These are phyloP conservation scores for rapeseed (Brassica napus) DNA, from an alignment of 345 rosid genomes.

Conservation along the genomic window DNA sequence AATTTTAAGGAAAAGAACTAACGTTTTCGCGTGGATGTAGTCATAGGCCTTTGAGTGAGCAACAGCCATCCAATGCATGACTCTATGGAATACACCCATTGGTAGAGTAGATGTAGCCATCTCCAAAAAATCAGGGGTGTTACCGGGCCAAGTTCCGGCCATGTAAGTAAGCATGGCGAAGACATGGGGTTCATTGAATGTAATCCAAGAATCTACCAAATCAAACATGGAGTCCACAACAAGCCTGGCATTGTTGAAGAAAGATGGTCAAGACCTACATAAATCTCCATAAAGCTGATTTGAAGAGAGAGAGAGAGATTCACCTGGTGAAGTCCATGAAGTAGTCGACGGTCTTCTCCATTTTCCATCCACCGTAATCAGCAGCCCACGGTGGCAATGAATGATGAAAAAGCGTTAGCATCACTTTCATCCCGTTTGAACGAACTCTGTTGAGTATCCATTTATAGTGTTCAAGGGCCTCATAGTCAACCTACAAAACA, in stretches of 20 bases:
- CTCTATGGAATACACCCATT: constrained; percentile 79
- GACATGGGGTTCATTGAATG: constrained; percentile 93
- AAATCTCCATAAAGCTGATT: constrained; percentile 12
- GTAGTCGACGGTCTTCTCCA: constrained; percentile 88
- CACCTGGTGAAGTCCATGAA: constrained; percentile 88
- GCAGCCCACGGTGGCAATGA: constrained; percentile 97
- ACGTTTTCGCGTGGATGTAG: constrained; percentile 75
- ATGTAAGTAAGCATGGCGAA: constrained; percentile 91
- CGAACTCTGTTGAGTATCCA: constrained; percentile 82
- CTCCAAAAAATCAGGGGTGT: constrained; percentile 89
- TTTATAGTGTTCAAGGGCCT: constrained; percentile 84
- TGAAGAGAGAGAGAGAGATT: constrained; percentile 39
- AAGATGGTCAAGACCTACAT: constrained; percentile 23
- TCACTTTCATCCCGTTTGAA: constrained; percentile 90
- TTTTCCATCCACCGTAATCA: constrained; percentile 97
- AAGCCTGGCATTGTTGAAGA: constrained; percentile 58
- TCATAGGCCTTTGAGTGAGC: constrained; percentile 85
- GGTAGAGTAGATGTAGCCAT: constrained; percentile 86
- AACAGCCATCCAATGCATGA: constrained; percentile 83
- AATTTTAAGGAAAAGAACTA: background rate
- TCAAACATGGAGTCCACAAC: constrained; percentile 77
- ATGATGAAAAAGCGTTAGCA: constrained; percentile 94
- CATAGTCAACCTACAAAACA: constrained; percentile 68
- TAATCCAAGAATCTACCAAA: constrained; percentile 86
- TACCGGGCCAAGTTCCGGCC: constrained; percentile 98